These are phyloP conservation scores for Ophiostoma montium DNA, from an alignment of 2,329 filamentous ascomycete species.

Conservation along the genomic window DNA sequence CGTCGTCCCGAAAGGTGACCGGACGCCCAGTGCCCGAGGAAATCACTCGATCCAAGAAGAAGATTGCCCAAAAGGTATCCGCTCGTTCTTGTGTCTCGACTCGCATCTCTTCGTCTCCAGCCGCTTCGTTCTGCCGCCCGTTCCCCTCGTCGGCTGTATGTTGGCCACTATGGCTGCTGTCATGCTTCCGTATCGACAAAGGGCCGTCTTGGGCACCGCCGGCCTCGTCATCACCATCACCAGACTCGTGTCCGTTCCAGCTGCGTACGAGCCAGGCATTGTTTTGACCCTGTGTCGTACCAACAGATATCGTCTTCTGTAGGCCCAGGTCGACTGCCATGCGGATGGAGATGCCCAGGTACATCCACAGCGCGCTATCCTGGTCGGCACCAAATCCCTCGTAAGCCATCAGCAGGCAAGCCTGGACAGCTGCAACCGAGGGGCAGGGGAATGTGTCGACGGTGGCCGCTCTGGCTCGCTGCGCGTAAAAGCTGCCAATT, in stretches of 20 bases:
- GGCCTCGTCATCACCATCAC: background rate
- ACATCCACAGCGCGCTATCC: constrained; percentile 89
- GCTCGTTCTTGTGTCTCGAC: constrained; percentile 68
- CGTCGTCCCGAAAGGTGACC: constrained; percentile 70
- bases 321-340: constrained; percentile 53
- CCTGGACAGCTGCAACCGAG: constrained; percentile 70
- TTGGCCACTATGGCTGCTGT: background rate
- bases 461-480: constrained; percentile 68
- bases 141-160: background rate
- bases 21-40: constrained; percentile 76
- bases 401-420: constrained; percentile 71
- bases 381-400: constrained; percentile 80
- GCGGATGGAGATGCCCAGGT: constrained; percentile 72
- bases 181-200: constrained; percentile 12
- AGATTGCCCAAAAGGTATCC: constrained; percentile 83
- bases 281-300: constrained; percentile 38
- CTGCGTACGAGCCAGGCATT: constrained; percentile 28
- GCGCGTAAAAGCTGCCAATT: constrained; percentile 63
- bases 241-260: background rate
- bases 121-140: background rate
- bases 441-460: constrained; percentile 74
- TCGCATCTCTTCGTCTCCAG: constrained; percentile 37
- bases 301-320: constrained; percentile 64
- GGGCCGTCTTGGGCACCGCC: background rate
- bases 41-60: constrained; percentile 75